Conservation (phyloP, 176 grass and related monocot species). For the Juncus effusus region DNA sequence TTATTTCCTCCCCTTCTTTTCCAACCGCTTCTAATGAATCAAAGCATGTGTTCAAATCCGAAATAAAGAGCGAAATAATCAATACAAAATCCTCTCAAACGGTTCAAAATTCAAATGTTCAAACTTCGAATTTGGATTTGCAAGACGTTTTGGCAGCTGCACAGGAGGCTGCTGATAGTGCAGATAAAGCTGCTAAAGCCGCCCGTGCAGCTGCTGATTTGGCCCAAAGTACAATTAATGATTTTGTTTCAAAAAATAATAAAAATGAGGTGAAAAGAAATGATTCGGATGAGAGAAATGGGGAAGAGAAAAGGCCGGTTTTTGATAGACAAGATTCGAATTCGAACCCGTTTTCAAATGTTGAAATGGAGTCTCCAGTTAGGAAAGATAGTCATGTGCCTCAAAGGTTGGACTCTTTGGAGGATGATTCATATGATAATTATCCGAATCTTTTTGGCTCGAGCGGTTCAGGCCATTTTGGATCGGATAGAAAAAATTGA, state of each 20-base stretch:
- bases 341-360: conserved; percentile 30
- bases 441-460: conserved; percentile 85
- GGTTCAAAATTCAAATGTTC: conserved; percentile 24
- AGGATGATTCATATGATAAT: conserved; percentile 77
- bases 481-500: conserved; percentile 2
- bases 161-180: conserved; percentile 63
- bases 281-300: conserved; percentile 26
- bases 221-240: conserved; percentile 55
- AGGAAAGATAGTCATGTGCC: conserved; percentile 44
- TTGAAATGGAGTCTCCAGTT: conserved; percentile 14
- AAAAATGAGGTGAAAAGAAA: conserved; percentile 17
- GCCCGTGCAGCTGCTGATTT: conserved; percentile 85
- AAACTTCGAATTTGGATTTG: conserved; percentile 44
- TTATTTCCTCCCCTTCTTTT: conserved; percentile 43
- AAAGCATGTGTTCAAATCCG: conserved; percentile 2
- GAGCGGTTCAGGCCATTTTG: conserved; percentile 29
- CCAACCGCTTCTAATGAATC: conserved; percentile 30
- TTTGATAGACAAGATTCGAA: conserved; percentile 72
- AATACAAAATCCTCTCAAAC: conserved; percentile 23
- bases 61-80: conserved; percentile 33
- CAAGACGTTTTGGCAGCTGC: conserved; percentile 70
- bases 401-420: conserved; percentile 53
- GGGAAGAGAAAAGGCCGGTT: conserved; percentile 29
- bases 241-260: conserved; percentile 50
- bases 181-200: conserved; percentile 61